These are phyloP conservation scores for Coleophoma crateriformis DNA, from an alignment of 2,329 filamentous ascomycete species.

Conservation along the genomic window DNA sequence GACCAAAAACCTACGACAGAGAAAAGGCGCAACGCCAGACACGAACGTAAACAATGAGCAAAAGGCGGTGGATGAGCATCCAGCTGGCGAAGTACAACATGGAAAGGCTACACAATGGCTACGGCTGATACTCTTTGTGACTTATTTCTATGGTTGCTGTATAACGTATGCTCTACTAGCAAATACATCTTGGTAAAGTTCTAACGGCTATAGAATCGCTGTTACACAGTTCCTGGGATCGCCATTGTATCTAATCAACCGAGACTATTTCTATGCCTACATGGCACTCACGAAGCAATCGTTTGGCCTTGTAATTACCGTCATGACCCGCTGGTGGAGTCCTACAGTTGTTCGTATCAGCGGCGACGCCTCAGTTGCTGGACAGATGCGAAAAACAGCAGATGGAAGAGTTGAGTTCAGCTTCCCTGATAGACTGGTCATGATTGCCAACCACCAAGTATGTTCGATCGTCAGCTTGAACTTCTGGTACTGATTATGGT, in stretches of 20 bases:
- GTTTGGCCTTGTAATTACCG: conserved; percentile 73
- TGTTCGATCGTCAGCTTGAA: neutral
- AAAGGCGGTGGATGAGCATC: conserved; percentile 20
- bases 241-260: conserved; percentile 71
- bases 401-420: conserved; percentile 72
- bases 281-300: conserved; percentile 84
- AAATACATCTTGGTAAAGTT: neutral
- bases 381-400: conserved; percentile 62
- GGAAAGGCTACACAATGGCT: conserved; percentile 18
- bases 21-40: conserved; percentile 10
- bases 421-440: conserved; percentile 75
- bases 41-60: conserved; percentile 5
- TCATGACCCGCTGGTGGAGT: conserved; percentile 83
- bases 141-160: conserved; percentile 22
- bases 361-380: conserved; percentile 73
- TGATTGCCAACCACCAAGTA: conserved; percentile 85
- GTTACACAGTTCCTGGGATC: conserved; percentile 70
- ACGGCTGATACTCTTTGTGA: conserved; percentile 18
- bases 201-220: conserved; percentile 47
- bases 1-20: conserved; percentile 17
- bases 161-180: conserved; percentile 18
- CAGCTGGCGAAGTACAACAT: conserved; percentile 27
- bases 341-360: conserved; percentile 78
- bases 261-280: conserved; percentile 76
- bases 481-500: conserved; percentile 14